Percentiles rank a stretch among this genome's conserved stretches.
phyloP scores from a whole-genome alignment of 345 rosid species.

The Hibiscus syriacus region DNA sequence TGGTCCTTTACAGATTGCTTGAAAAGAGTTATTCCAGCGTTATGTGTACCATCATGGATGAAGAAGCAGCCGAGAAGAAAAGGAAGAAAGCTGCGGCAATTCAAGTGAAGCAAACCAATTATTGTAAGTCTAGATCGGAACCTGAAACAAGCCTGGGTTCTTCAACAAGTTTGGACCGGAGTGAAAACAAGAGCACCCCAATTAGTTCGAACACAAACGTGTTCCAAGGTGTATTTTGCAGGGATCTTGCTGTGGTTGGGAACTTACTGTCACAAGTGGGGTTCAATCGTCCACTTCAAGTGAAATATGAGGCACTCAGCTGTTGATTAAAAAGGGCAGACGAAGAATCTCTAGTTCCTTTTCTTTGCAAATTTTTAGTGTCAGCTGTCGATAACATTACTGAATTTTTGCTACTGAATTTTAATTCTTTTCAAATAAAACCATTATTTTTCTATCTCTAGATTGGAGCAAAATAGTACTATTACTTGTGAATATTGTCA shows the following conservation, averaged over 20 bases:
- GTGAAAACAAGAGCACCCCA: slow-evolving; percentile 17
- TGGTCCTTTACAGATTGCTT: slow-evolving; percentile 70
- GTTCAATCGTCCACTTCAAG: slow-evolving; percentile 64
- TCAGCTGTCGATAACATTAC: slow-evolving; percentile 7
- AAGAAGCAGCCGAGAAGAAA: slow-evolving; percentile 54
- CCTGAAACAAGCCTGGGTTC: slow-evolving; percentile 18
- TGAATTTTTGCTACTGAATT: slow-evolving; percentile 12
- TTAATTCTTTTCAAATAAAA: no score
- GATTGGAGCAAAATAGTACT: no score
- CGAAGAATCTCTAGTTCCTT: slow-evolving; percentile 12
- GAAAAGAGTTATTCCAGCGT: slow-evolving; percentile 69
- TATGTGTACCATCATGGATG: slow-evolving; percentile 54
- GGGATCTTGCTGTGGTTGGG: slow-evolving; percentile 80
- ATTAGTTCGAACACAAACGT: slow-evolving; percentile 35
- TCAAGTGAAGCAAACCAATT: slow-evolving; percentile 31
- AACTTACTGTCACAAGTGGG: slow-evolving; percentile 63
- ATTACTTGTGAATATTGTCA: no score
- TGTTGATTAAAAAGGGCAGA: slow-evolving; percentile 43
- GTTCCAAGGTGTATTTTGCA: slow-evolving; percentile 83
- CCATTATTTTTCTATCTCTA: not conserved
- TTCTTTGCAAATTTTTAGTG: not conserved
- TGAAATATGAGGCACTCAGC: slow-evolving; percentile 80
- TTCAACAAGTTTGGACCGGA: not conserved
- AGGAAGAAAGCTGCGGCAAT: slow-evolving; percentile 47
- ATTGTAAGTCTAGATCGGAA: slow-evolving; percentile 17